A percentile compares a stretch with the other conserved stretches of the same genome.
Conservation (phyloP, 345 rosid genomes). For the Moricandia arvensis region DNA sequence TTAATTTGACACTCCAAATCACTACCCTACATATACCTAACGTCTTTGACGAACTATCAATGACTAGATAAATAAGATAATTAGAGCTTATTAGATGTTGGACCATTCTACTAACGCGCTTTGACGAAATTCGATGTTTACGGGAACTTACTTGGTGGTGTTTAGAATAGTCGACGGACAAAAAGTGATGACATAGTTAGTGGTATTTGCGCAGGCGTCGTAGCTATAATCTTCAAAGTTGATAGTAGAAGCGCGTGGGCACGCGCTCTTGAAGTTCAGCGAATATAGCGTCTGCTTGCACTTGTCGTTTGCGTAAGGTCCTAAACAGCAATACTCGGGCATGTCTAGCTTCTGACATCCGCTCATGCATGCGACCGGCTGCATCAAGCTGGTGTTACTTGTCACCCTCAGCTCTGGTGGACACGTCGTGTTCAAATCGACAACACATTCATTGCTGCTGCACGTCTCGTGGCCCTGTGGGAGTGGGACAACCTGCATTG, state of each 20-base stretch:
- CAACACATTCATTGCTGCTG: slow-evolving; percentile 16
- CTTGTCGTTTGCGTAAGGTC: too few relatives aligned
- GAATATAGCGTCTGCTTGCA: slow-evolving; percentile 51
- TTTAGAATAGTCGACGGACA: not conserved
- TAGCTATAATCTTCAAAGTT: slow-evolving; percentile 46
- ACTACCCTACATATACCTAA: too few relatives aligned
- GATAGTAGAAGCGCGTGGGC: slow-evolving; percentile 64
- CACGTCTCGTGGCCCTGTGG: not conserved
- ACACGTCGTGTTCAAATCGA: slow-evolving; percentile 44
- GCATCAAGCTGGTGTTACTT: not conserved
- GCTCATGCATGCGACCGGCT: slow-evolving; percentile 44
- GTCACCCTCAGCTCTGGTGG: slow-evolving; percentile 42
- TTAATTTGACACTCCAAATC: too few relatives aligned
- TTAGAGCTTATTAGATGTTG: too few relatives aligned
- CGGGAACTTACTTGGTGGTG: too few relatives aligned
- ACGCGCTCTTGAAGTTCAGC: slow-evolving; percentile 41
- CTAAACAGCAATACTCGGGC: slow-evolving; percentile 40
- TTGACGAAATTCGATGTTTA: too few relatives aligned
- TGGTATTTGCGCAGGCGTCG: slow-evolving; percentile 32
- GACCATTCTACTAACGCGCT: too few relatives aligned
- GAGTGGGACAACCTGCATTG: slow-evolving; percentile 12
- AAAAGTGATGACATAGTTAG: slow-evolving; percentile 36
- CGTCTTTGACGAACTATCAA: too few relatives aligned
- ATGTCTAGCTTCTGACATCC: slow-evolving; percentile 38
- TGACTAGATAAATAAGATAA: too few relatives aligned